Evolutionary conservation across 192 early-diverging fungal species (phyloP).

Genomic region (Coemansia sp.): DNA sequence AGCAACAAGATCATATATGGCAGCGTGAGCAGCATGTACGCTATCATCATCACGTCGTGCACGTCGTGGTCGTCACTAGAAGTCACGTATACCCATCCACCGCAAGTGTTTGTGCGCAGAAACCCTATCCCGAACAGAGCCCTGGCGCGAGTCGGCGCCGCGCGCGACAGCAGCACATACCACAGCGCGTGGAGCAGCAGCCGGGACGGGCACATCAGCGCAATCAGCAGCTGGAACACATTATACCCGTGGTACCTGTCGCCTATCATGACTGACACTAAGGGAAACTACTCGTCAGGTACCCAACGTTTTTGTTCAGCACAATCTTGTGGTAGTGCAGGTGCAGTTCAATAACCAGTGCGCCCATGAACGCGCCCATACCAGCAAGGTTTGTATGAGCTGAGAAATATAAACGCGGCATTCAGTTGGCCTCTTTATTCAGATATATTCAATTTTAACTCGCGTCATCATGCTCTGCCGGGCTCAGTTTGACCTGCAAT

Average conservation of each 20-base stretch:
- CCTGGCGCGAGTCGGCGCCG: constrained; percentile 33
- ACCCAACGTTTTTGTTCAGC: constrained; percentile 73
- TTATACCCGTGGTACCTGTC: constrained; percentile 75
- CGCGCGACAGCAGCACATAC: constrained; percentile 44
- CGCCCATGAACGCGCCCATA: constrained; percentile 64
- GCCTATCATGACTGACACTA: constrained; percentile 77
- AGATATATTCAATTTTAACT: too few relatives aligned
- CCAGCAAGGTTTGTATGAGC: background rate
- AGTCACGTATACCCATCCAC: constrained; percentile 83
- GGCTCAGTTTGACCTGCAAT: too few relatives aligned
- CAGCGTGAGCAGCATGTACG: constrained; percentile 65
- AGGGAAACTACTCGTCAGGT: constrained; percentile 79
- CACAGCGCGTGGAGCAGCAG: constrained; percentile 53
- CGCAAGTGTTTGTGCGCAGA: constrained; percentile 72
- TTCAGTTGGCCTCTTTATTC: too few relatives aligned
- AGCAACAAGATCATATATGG: constrained; percentile 70
- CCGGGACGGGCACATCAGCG: constrained; percentile 61
- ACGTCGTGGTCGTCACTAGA: constrained; percentile 71
- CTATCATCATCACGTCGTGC: constrained; percentile 64
- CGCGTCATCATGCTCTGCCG: too few relatives aligned
- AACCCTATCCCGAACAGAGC: constrained; percentile 52
- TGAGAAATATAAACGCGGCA: too few relatives aligned
- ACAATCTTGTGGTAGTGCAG: constrained; percentile 82
- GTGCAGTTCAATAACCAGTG: constrained; percentile 66
- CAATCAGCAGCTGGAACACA: constrained; percentile 78